Conservation (phyloP, 2,329 filamentous ascomycete genomes). For the Fusarium liriodendri region DNA sequence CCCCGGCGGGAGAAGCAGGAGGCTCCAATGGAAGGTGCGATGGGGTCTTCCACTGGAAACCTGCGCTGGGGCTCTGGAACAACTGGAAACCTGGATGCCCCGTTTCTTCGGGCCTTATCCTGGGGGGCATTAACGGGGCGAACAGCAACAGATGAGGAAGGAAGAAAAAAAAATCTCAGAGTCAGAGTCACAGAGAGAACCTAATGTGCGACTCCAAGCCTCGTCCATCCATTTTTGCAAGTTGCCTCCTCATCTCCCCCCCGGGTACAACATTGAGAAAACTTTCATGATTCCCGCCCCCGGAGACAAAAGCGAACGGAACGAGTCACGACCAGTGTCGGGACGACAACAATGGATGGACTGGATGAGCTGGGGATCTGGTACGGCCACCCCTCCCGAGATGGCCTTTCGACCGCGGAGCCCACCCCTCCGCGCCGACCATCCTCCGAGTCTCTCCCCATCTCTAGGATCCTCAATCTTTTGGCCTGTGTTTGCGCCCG, state of each 20-base stretch:
- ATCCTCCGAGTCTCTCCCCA: conserved; percentile 29
- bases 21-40: conserved; percentile 37
- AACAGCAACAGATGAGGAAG: conserved; percentile 13
- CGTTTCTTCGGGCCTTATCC: conserved; percentile 39
- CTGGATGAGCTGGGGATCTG: conserved; percentile 25
- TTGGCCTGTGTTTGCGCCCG: conserved; percentile 5
- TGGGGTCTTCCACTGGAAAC: conserved; percentile 11
- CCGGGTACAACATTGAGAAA: conserved; percentile 28
- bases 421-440: conserved; percentile 22
- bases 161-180: not conserved
- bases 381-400: conserved; percentile 29
- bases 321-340: conserved; percentile 36
- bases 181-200: not conserved
- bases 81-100: conserved; percentile 29
- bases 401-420: conserved; percentile 7
- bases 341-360: conserved; percentile 22
- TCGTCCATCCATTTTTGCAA: not conserved
- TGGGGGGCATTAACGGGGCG: conserved; percentile 35
- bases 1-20: conserved; percentile 46
- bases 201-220: not conserved
- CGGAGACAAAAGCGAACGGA: conserved; percentile 30
- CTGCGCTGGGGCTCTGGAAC: conserved; percentile 32
- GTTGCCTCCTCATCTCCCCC: conserved; percentile 12
- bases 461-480: conserved; percentile 6
- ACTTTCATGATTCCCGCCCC: conserved; percentile 20